phyloP scores from a whole-genome alignment of 2,329 filamentous ascomycete genomes.

The Podosphaera fusca region DNA sequence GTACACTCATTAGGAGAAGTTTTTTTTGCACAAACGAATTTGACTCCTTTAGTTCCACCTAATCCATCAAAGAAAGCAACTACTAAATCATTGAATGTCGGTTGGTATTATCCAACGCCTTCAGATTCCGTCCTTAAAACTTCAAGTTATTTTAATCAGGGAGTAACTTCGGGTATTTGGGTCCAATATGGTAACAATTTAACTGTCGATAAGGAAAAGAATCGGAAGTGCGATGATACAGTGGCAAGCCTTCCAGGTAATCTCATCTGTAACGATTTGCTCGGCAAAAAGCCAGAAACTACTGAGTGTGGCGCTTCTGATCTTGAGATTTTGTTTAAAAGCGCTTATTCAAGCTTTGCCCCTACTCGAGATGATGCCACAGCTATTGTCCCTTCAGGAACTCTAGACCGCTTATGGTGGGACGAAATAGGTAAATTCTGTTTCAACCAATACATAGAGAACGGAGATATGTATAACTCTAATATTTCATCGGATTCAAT shows the following conservation, averaged over 20 bases:
- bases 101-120: constrained; percentile 21
- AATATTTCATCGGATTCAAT: not conserved
- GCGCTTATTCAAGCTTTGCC: constrained; percentile 61
- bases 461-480: constrained; percentile 5
- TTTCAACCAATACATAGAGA: constrained; percentile 38
- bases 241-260: constrained; percentile 24
- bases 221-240: constrained; percentile 27
- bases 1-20: constrained; percentile 46
- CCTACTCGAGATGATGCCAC: constrained; percentile 51
- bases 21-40: constrained; percentile 42
- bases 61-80: constrained; percentile 47
- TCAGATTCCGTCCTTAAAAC: constrained; percentile 19
- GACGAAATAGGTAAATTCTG: constrained; percentile 41
- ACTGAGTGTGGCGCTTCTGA: constrained; percentile 37
- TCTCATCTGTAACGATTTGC: constrained; percentile 41
- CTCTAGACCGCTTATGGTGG: constrained; percentile 54
- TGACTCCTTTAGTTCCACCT: constrained; percentile 45
- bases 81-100: constrained; percentile 29
- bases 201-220: constrained; percentile 33
- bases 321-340: constrained; percentile 52
- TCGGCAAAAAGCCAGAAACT: constrained; percentile 19
- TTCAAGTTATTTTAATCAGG: constrained; percentile 39
- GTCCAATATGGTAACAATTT: constrained; percentile 35
- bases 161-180: constrained; percentile 43
- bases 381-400: constrained; percentile 43